A percentile compares a stretch with the other conserved stretches of the same genome.
Evolutionary conservation across 805 yeast genomes (phyloP).

Genomic region (Kodamaea hsintzibuensis): DNA sequence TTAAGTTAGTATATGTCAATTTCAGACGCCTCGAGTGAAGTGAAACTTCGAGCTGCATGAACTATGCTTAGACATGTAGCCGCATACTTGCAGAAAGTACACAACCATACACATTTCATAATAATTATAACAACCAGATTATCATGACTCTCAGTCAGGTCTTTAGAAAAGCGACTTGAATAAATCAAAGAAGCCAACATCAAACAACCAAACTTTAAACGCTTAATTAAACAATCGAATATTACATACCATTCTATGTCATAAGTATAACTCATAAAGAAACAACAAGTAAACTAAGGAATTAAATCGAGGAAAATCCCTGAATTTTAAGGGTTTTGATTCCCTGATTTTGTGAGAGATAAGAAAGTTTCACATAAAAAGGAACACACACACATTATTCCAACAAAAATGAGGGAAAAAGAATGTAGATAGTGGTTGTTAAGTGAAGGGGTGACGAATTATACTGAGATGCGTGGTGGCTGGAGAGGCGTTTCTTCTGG

Average conservation of each 20-base stretch:
- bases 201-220: neutral
- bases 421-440: neutral
- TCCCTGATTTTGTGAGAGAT: conserved; percentile 6
- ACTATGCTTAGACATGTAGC: too few relatives aligned
- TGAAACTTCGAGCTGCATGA: too few relatives aligned
- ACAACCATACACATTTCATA: too few relatives aligned
- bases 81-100: too few relatives aligned
- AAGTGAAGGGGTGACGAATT: neutral
- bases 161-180: too few relatives aligned
- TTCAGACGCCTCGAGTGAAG: too few relatives aligned
- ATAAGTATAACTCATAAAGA: conserved; percentile 10
- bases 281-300: neutral
- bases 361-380: conserved; percentile 1
- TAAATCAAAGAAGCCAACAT: too few relatives aligned
- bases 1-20: conserved; percentile 7
- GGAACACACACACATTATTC: neutral
- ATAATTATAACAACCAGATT: too few relatives aligned
- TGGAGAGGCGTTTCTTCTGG: neutral
- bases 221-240: too few relatives aligned
- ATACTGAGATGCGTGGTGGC: neutral
- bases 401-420: neutral
- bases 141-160: too few relatives aligned
- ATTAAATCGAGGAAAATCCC: neutral
- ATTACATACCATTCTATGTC: conserved; percentile 12
- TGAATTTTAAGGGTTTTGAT: conserved; percentile 4